Evolutionary conservation across 179 eudicot species (phyloP), one percentile per base, ranked within the genome.

Genomic region (Carnegiea gigantea): DNA sequence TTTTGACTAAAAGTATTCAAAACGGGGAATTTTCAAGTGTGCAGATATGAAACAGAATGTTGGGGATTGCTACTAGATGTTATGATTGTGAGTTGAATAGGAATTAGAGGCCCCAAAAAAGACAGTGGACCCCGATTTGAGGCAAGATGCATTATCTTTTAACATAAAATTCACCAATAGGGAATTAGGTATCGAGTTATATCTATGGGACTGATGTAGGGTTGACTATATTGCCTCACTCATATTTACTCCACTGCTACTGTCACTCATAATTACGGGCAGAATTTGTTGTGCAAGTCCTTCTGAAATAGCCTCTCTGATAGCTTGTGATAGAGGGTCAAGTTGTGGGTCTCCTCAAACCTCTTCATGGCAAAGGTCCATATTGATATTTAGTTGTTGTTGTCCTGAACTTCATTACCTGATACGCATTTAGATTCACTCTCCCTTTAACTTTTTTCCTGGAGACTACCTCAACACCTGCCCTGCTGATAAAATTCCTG

Each of bases 41-140:
- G 26, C 24, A 26, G 38, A 76, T 76, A 0, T 76, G 60, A 54
- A 14, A 54, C 67, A 54, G 48, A 33, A 76, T 60, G 59, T 23
- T 67, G 36, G 73, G 46, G 9, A 33, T 8, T 48, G 44, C 33
- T 46, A 13, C 77, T n/a, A 1, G n/a, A 74, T 74, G 54, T 14
- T 44, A 74, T 74, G 57, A 72, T 38, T 9, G 12, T 75, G 8
- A 60, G 48, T 46, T 75, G 78, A 75, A 51, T 46, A 75, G 64
- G n/a, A 6, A 67, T 67, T 28, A 67, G 71, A 67, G 46, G 38
- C 64, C 78, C 23, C 36, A 54, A 49, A 44, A 44, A 15, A 26
- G 40, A 54, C 46, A 24, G 18, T 33, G 17, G 43, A 30, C 9
- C 10, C 64, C 28, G 17, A 18, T 28, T 74, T n/a, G 30, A 74